Percentiles rank a stretch among this genome's conserved stretches.
These are phyloP conservation scores for Rutstroemia sp. DNA, from an alignment of 2,329 filamentous ascomycete genomes.

Conservation along the genomic window DNA sequence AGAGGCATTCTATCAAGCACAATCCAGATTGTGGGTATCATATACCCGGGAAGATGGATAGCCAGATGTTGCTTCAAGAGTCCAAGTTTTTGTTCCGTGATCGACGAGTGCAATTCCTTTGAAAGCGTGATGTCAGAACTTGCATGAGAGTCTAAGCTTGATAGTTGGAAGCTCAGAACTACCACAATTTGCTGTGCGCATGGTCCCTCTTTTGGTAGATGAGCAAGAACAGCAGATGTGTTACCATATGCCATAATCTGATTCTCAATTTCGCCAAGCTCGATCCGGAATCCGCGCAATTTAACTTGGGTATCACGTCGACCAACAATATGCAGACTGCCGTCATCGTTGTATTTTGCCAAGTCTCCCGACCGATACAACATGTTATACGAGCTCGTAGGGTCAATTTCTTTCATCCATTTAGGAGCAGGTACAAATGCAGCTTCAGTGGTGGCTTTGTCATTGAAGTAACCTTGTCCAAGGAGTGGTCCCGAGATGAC, in stretches of 20 bases:
- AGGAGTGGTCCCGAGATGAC: constrained; percentile 45
- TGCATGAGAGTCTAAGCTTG: background rate
- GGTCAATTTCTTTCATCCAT: constrained; percentile 32
- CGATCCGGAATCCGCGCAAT: constrained; percentile 57
- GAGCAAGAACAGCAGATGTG: constrained; percentile 25
- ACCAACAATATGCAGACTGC: constrained; percentile 44
- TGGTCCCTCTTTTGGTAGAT: constrained; percentile 28
- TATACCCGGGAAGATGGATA: constrained; percentile 30
- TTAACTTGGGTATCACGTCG: constrained; percentile 64
- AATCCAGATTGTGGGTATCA: constrained; percentile 30
- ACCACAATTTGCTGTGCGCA: constrained; percentile 26
- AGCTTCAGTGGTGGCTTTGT: constrained; percentile 47
- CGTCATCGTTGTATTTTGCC: constrained; percentile 44
- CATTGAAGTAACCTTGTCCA: constrained; percentile 53
- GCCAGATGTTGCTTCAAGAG: constrained; percentile 8
- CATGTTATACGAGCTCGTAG: constrained; percentile 34
- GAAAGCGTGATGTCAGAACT: background rate
- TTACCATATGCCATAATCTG: constrained; percentile 33
- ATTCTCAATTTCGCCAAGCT: constrained; percentile 45
- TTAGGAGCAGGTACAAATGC: constrained; percentile 49
- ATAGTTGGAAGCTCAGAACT: background rate
- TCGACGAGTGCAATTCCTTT: constrained; percentile 4
- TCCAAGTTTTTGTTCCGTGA: background rate
- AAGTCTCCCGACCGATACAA: constrained; percentile 56
- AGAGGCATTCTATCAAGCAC: constrained; percentile 27